Percentiles rank a stretch among this genome's conserved stretches.
phyloP scores from a whole-genome alignment of 2,329 filamentous ascomycete species.

The Microdochium trichocladiopsis region DNA sequence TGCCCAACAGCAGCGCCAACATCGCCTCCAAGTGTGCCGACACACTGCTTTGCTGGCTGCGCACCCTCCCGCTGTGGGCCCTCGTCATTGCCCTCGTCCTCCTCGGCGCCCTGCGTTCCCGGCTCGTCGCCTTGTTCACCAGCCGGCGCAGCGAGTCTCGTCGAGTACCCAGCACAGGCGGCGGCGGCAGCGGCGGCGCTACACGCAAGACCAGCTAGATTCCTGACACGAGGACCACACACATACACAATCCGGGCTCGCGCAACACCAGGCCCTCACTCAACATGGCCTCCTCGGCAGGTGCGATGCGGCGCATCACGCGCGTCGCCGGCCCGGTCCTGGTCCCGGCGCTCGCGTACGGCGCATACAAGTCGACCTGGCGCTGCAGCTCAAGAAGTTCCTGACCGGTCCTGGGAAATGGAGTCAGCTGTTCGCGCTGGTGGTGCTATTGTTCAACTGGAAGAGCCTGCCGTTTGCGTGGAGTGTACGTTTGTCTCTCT shows the following conservation, averaged over 20 bases:
- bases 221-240: too few relatives aligned
- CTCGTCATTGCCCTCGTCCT: slow-evolving; percentile 28
- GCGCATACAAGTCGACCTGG: slow-evolving; percentile 37
- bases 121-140: slow-evolving; percentile 8
- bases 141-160: slow-evolving; percentile 2
- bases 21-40: slow-evolving; percentile 30
- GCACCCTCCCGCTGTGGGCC: slow-evolving; percentile 33
- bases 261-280: too few relatives aligned
- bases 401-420: slow-evolving; percentile 46
- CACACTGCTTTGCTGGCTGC: slow-evolving; percentile 31
- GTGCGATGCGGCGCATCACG: slow-evolving; percentile 8
- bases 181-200: too few relatives aligned
- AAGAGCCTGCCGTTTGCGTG: slow-evolving; percentile 71
- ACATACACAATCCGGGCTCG: too few relatives aligned
- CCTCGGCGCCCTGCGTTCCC: slow-evolving; percentile 23
- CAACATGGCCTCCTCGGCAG: slow-evolving; percentile 17
- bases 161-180: background rate
- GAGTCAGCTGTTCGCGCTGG: slow-evolving; percentile 43
- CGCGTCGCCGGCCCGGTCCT: slow-evolving; percentile 27
- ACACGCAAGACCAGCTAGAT: slow-evolving; percentile 4
- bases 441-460: slow-evolving; percentile 57
- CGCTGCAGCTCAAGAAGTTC: slow-evolving; percentile 30
- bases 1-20: background rate
- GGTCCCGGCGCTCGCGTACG: slow-evolving; percentile 38
- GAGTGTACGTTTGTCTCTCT: too few relatives aligned